Conservation (phyloP, 163 green algal species). For the Coccomyxa subellipsoidea region DNA sequence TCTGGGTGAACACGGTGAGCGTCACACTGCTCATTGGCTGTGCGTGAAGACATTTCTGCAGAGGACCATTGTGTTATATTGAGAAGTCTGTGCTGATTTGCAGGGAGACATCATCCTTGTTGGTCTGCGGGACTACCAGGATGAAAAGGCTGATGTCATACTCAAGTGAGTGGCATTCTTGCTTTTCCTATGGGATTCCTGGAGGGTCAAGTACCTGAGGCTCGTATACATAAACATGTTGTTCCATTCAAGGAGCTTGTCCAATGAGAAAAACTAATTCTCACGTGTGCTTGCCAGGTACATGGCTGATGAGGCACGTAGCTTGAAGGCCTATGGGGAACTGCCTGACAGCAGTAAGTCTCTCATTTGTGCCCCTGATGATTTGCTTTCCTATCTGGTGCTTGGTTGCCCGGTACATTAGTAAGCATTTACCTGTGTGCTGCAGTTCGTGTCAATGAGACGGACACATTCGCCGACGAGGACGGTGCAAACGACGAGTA, state of each 20-base stretch:
- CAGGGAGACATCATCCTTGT: conserved; percentile 96
- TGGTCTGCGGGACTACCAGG: conserved; percentile 95
- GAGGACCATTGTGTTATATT: not conserved
- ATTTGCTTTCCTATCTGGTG: not conserved
- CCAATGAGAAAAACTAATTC: no score
- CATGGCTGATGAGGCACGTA: conserved; percentile 96
- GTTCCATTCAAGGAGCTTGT: not conserved
- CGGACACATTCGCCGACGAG: conserved; percentile 77
- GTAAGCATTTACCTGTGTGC: no score
- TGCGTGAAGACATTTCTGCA: not conserved
- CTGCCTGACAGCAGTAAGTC: conserved; percentile 86
- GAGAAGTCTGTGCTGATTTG: not conserved
- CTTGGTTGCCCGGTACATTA: no score
- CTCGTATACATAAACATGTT: no score
- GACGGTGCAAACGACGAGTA: conserved; percentile 77
- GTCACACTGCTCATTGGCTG: not conserved
- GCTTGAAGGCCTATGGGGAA: conserved; percentile 95
- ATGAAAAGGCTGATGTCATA: conserved; percentile 91
- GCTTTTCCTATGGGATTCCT: not conserved
- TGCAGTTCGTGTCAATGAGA: conserved; percentile 94
- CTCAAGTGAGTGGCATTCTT: conserved; percentile 57
- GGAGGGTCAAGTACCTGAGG: no score
- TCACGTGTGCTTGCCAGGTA: no score
- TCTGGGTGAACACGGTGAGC: conserved; percentile 77
- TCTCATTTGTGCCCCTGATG: not conserved